Conservation (phyloP, 148 eudicot genomes). For the Rhododendron kiyosumense region DNA sequence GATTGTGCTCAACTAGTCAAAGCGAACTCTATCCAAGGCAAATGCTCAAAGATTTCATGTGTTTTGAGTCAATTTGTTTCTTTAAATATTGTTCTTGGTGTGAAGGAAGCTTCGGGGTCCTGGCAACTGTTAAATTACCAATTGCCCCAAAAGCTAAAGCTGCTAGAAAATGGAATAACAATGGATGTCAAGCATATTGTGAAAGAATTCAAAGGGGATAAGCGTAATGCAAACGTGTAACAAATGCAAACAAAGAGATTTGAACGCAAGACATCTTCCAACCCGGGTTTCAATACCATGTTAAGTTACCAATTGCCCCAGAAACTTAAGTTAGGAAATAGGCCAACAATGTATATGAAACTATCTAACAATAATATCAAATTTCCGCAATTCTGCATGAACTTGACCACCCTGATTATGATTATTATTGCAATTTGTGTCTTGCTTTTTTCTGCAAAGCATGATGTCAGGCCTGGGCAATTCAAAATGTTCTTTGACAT, state of each 20-base stretch:
- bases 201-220: too few relatives aligned
- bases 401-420: not conserved
- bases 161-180: not conserved
- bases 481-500: not conserved
- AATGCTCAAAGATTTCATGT: not conserved
- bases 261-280: not conserved
- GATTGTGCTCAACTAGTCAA: constrained; percentile 41
- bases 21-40: constrained; percentile 41
- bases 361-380: not conserved
- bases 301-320: not conserved
- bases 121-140: not conserved
- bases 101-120: not conserved
- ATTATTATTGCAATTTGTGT: not conserved
- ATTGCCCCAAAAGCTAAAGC: not conserved
- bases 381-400: not conserved
- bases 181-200: not conserved
- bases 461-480: not conserved
- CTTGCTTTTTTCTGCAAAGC: not conserved
- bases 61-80: not conserved
- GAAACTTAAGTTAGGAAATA: not conserved
- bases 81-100: not conserved
- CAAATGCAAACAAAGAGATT: not conserved
- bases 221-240: too few relatives aligned
- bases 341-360: not conserved
- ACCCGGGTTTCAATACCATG: not conserved